phyloP scores from a whole-genome alignment of 192 early-diverging fungal genomes.

The Coemansia sp. region DNA sequence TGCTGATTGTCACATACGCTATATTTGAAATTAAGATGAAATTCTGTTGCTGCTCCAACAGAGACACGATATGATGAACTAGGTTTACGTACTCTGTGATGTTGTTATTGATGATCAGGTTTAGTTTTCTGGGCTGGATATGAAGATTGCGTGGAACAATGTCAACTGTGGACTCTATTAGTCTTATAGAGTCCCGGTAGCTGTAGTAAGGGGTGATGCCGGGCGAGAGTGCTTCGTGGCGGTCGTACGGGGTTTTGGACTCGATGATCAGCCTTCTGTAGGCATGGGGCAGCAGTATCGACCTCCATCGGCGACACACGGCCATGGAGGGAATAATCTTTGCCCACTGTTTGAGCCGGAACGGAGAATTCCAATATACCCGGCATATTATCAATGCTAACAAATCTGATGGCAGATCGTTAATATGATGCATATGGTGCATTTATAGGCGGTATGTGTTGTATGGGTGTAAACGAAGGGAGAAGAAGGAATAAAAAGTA shows the following conservation, averaged over 20 bases:
- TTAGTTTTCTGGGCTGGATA: neutral
- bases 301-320: neutral
- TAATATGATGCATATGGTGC: neutral
- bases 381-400: neutral
- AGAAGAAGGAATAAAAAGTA: neutral
- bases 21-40: neutral
- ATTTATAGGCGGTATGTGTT: too few relatives aligned
- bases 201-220: neutral
- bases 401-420: constrained; percentile 4
- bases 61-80: neutral
- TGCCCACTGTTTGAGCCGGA: neutral
- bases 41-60: neutral
- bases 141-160: neutral
- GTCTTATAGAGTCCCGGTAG: neutral
- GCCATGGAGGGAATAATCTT: neutral
- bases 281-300: neutral
- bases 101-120: neutral
- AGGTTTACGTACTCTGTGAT: neutral
- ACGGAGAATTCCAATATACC: neutral
- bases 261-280: neutral
- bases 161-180: neutral
- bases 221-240: neutral
- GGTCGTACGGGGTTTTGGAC: neutral
- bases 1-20: neutral
- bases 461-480: neutral